Base-by-base conservation (phyloP, 768 basidiomycete genomes). In the Mycena sanguinolenta region DNA sequence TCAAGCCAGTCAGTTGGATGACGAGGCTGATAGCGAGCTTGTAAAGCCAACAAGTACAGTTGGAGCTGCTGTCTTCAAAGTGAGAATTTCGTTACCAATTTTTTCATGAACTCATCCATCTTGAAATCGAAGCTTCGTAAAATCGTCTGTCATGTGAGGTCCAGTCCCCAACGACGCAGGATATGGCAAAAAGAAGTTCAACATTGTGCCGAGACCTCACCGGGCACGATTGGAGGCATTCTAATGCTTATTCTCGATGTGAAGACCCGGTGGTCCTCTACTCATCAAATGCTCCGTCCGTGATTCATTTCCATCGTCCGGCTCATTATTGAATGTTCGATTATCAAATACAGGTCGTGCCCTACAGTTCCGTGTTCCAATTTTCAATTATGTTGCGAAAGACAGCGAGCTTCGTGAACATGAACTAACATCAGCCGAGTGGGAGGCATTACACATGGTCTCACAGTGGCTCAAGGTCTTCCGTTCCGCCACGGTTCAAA, bases 181-280 rank as follows among this genome's bases (percentile, higher is more conserved):
- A 50, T 34, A 4, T 76, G 75, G 77, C 9, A 52, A 12, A 50
- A 55, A 0, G 55, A 72, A 16, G 65, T 78, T n/a, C n/a, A n/a
- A n/a, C n/a, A n/a, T n/a, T n/a, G n/a, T n/a, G n/a, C n/a, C 14
- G 39, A 42, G 39, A 42, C 23, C 32, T 42, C n/a, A n/a, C n/a
- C n/a, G n/a, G 39, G 39, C 12, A 65, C 32, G 10, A 34, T n/a
- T n/a, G 28, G 25, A 23, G 27, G 60, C 14, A 4, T 67, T 6
- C 62, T 77, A 0, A 78, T 79, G 73, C 75, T 78, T 1, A 82
- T 81, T 28, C 70, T 82, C 0, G 80, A 80, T 71, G 80, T 82
- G 2, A 53, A 65, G 17, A 81, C 79, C 3, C 73, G 76, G 1
- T 82, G 81, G 81, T 75, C 77, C 2, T 82, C 80, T n/a, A 80